These are phyloP conservation scores for Raphanus raphanistrum DNA, from an alignment of 345 rosid species.

Conservation along the genomic window DNA sequence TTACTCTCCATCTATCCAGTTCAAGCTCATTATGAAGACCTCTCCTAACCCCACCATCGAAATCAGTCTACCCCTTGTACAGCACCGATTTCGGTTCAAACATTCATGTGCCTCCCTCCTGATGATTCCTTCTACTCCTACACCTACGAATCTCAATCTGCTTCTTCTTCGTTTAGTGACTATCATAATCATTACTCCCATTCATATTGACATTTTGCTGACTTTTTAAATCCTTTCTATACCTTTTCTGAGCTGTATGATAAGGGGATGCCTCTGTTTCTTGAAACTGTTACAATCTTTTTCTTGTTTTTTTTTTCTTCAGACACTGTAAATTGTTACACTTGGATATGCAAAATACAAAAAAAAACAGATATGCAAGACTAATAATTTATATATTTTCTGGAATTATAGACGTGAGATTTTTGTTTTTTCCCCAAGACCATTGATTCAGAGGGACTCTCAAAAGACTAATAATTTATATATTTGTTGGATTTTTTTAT, in stretches of 20 bases:
- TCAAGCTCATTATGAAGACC: too few relatives aligned
- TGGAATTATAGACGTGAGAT: too few relatives aligned
- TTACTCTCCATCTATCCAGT: too few relatives aligned
- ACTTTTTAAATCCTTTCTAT: not conserved
- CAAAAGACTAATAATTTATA: too few relatives aligned
- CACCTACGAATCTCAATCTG: conserved; percentile 29
- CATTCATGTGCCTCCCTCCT: conserved; percentile 67
- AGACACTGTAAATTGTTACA: conserved; percentile 7
- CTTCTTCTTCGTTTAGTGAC: conserved; percentile 32
- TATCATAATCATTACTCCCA: conserved; percentile 43
- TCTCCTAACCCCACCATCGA: too few relatives aligned
- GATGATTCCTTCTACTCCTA: conserved; percentile 54
- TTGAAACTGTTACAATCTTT: conserved; percentile 8
- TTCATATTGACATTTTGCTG: conserved; percentile 47
- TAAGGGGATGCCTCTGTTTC: conserved; percentile 7
- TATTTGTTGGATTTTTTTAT: too few relatives aligned
- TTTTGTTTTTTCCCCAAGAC: too few relatives aligned
- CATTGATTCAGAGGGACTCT: too few relatives aligned
- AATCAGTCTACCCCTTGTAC: too few relatives aligned
- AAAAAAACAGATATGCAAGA: too few relatives aligned
- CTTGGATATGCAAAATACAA: not conserved
- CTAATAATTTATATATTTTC: too few relatives aligned
- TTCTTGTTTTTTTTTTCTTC: not conserved
- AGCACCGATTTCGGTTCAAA: too few relatives aligned
- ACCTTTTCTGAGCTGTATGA: not conserved